Percentiles rank a stretch among this genome's conserved stretches.
These are phyloP conservation scores for Wickerhamiella allomyrinae DNA, from an alignment of 805 yeast species.

Conservation along the genomic window DNA sequence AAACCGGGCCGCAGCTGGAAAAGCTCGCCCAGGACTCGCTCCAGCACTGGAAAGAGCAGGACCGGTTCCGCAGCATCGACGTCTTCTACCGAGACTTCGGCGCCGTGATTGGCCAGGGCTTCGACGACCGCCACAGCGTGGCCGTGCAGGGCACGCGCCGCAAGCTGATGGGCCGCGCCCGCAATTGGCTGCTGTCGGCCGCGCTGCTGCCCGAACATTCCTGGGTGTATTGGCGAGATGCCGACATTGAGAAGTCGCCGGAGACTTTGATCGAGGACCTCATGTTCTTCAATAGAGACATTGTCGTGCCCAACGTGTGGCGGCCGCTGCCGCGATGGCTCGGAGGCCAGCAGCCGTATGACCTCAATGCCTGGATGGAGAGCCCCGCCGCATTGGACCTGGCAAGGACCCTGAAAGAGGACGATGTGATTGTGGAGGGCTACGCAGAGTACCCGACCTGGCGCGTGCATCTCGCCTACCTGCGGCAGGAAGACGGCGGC, in stretches of 20 bases:
- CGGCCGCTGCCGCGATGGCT: slow-evolving; percentile 86
- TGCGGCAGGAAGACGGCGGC: slow-evolving; percentile 64
- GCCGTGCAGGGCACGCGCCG: slow-evolving; percentile 93
- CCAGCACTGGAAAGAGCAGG: slow-evolving; percentile 21
- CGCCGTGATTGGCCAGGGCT: slow-evolving; percentile 82
- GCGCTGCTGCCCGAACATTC: slow-evolving; percentile 86
- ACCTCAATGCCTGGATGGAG: slow-evolving; percentile 92
- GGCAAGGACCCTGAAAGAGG: slow-evolving; percentile 51
- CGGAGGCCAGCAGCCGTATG: slow-evolving; percentile 87
- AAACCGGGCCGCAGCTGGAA: slow-evolving; percentile 32
- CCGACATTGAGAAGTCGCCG: slow-evolving; percentile 88
- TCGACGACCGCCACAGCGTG: slow-evolving; percentile 87
- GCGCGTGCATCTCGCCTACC: slow-evolving; percentile 91
- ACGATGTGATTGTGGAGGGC: slow-evolving; percentile 95
- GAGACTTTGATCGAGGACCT: slow-evolving; percentile 75
- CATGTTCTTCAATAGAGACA: slow-evolving; percentile 83
- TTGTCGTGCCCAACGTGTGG: slow-evolving; percentile 96
- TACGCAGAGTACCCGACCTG: slow-evolving; percentile 95
- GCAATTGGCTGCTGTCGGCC: slow-evolving; percentile 83
- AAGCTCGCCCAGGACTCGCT: slow-evolving; percentile 37
- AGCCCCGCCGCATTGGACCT: slow-evolving; percentile 47
- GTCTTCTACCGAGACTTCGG: slow-evolving; percentile 88
- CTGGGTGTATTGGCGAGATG: slow-evolving; percentile 97
- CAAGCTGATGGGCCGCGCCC: slow-evolving; percentile 87
- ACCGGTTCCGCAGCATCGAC: slow-evolving; percentile 63